These are phyloP conservation scores for Xylariaceae sp. DNA, from an alignment of 2,329 filamentous ascomycete species.

Conservation along the genomic window DNA sequence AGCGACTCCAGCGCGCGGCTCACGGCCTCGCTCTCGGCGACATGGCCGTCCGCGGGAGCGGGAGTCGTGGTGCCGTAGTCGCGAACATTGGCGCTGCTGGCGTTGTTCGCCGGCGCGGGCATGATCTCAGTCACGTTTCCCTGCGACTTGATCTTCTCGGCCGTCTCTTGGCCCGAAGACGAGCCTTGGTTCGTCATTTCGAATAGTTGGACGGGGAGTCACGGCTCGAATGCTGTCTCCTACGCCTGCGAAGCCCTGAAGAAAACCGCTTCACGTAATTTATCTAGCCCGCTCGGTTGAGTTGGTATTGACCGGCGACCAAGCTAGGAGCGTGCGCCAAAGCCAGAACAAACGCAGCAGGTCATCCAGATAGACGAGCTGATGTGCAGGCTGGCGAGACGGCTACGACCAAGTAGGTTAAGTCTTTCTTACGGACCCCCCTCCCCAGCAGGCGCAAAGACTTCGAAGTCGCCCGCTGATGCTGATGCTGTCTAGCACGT, in stretches of 20 bases:
- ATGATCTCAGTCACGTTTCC: conserved; percentile 29
- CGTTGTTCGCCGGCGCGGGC: conserved; percentile 17
- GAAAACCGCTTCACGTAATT: no score
- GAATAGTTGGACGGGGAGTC: conserved; percentile 24
- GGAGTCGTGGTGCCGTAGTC: conserved; percentile 7
- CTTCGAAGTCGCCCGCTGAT: conserved; percentile 60
- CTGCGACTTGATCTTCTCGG: conserved; percentile 22
- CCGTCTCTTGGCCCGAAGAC: conserved; percentile 19
- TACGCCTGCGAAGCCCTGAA: neutral
- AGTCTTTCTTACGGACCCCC: conserved; percentile 55
- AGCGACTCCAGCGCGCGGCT: conserved; percentile 51
- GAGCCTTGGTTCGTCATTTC: conserved; percentile 29
- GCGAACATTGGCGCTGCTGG: conserved; percentile 17
- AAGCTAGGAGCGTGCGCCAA: no score
- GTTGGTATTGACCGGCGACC: neutral
- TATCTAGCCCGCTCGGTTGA: neutral
- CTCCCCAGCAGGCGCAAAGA: conserved; percentile 62
- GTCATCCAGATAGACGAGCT: no score
- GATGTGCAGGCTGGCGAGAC: no score
- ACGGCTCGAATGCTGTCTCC: neutral
- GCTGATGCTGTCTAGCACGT: no score
- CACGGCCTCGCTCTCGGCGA: conserved; percentile 38
- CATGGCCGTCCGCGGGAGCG: neutral
- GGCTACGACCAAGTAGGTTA: no score
- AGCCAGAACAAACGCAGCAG: no score